These are phyloP conservation scores for Suhomyces yuchorum DNA, from an alignment of 1,139 yeast species.

Conservation along the genomic window DNA sequence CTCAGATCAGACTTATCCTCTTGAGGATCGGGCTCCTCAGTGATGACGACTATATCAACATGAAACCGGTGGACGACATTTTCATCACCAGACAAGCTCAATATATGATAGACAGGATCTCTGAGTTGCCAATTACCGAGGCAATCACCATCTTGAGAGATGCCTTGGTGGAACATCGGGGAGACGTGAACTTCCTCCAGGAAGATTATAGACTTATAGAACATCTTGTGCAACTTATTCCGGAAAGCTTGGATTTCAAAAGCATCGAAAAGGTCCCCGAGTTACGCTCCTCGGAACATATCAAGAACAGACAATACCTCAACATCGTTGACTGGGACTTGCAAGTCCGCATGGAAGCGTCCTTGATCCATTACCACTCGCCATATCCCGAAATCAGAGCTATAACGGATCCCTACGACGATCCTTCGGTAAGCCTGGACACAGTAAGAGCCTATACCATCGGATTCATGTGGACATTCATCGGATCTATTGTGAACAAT, in stretches of 20 bases:
- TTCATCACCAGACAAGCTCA: slow-evolving; percentile 24
- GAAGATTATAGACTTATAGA: slow-evolving; percentile 42
- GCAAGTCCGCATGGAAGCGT: slow-evolving; percentile 43
- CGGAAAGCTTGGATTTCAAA: slow-evolving; percentile 17
- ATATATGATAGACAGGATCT: slow-evolving; percentile 36
- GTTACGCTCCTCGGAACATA: slow-evolving; percentile 8
- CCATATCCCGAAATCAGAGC: slow-evolving; percentile 52
- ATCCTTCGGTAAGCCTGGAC: slow-evolving; percentile 40
- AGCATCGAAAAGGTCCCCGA: slow-evolving; percentile 10
- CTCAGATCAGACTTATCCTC: slow-evolving; percentile 32
- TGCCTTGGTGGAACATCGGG: slow-evolving; percentile 41
- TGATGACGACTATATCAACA: slow-evolving; percentile 26
- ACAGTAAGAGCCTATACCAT: slow-evolving; percentile 46
- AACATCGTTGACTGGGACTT: slow-evolving; percentile 37
- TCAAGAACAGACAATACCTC: slow-evolving; percentile 33
- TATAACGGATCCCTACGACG: slow-evolving; percentile 49
- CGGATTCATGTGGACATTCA: slow-evolving; percentile 44
- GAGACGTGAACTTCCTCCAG: slow-evolving; percentile 44
- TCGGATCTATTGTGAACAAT: slow-evolving; percentile 46
- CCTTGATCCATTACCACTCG: slow-evolving; percentile 45
- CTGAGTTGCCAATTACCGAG: slow-evolving; percentile 22
- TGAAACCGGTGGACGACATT: slow-evolving; percentile 18
- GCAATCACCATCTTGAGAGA: slow-evolving; percentile 40
- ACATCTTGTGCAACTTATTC: slow-evolving; percentile 29
- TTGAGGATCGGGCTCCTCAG: slow-evolving; percentile 35